A percentile compares a stretch with the other conserved stretches of the same genome.
Evolutionary conservation across 805 yeast genomes (phyloP).

Genomic region (Starmerella floricola): DNA sequence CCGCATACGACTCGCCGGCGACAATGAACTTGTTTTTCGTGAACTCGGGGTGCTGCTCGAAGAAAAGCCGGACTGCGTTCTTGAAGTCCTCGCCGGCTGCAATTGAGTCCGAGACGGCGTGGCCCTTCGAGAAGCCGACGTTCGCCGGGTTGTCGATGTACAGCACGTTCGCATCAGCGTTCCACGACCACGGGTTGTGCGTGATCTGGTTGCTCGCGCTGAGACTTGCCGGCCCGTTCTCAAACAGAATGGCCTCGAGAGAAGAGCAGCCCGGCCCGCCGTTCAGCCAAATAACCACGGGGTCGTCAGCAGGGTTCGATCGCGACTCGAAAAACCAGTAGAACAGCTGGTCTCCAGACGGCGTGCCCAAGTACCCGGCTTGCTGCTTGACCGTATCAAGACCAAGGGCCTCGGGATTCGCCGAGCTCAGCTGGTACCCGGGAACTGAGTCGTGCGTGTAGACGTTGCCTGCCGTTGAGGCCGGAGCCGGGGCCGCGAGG

Average conservation of each 20-base stretch:
- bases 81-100: conserved; percentile 83
- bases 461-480: no score
- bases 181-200: conserved; percentile 81
- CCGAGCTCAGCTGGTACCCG: conserved; percentile 7
- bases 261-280: conserved; percentile 98
- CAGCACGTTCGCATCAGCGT: conserved; percentile 75
- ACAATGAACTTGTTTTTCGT: conserved; percentile 54
- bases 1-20: conserved; percentile 90
- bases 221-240: conserved; percentile 78
- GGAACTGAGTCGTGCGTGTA: conserved; percentile 14
- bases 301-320: conserved; percentile 75
- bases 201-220: conserved; percentile 49
- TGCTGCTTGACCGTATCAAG: conserved; percentile 54
- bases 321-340: conserved; percentile 91
- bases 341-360: conserved; percentile 55
- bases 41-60: conserved; percentile 69
- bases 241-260: conserved; percentile 78
- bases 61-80: conserved; percentile 72
- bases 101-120: conserved; percentile 44
- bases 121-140: conserved; percentile 81
- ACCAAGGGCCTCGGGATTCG: conserved; percentile 13
- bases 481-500: no score
- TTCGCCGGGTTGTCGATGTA: conserved; percentile 90
- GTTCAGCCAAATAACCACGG: conserved; percentile 80
- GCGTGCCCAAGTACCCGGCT: conserved; percentile 60